Conservation (phyloP, 257 asterid species). For the Solanum peruvianum region DNA sequence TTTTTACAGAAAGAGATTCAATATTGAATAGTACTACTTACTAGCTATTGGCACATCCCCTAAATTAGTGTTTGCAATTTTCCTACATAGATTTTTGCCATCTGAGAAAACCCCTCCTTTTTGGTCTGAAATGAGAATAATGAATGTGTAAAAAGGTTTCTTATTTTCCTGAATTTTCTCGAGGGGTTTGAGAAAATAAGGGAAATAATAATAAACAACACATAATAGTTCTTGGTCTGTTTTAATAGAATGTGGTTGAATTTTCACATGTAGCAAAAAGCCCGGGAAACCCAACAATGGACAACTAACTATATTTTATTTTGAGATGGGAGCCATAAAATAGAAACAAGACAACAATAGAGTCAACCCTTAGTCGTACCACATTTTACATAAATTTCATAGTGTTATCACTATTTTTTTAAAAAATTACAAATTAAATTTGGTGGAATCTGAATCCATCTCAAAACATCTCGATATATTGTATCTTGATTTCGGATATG, state of each 20-base stretch:
- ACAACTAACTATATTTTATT: background rate
- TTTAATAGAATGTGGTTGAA: constrained; percentile 15
- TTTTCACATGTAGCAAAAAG: constrained; percentile 20
- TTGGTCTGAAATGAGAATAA: background rate
- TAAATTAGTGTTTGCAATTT: background rate
- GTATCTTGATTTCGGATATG: background rate
- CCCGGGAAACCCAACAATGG: constrained; percentile 30
- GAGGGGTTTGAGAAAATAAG: background rate
- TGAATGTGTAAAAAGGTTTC: background rate
- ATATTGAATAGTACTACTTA: too few relatives aligned
- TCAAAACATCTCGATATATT: background rate
- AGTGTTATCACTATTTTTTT: background rate
- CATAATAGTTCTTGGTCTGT: background rate
- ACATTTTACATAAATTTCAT: too few relatives aligned
- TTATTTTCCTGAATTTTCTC: background rate
- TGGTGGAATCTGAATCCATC: background rate
- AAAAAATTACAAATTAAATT: too few relatives aligned
- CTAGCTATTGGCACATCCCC: too few relatives aligned
- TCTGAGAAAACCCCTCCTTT: background rate
- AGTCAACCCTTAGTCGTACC: background rate
- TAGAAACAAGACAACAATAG: background rate
- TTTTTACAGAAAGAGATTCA: too few relatives aligned
- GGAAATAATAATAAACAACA: background rate
- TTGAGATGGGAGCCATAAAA: background rate
- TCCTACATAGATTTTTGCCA: too few relatives aligned